Evolutionary conservation across 306 rosid species (phyloP).

Genomic region (Inga laurina): DNA sequence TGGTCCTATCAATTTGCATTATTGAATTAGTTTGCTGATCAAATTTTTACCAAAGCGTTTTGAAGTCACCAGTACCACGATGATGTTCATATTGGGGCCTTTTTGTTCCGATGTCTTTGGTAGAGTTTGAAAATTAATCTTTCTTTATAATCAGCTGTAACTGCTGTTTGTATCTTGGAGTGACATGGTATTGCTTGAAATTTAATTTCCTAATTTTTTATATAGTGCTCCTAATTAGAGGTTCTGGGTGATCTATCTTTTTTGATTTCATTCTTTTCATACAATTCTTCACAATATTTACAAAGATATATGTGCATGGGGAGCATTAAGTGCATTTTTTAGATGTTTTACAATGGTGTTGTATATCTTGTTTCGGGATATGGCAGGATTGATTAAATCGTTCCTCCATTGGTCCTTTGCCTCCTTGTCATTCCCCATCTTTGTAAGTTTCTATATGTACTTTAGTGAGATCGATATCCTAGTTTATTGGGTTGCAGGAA

Average conservation of each 20-base stretch:
- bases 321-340: not conserved
- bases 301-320: not conserved
- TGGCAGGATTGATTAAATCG: slow-evolving; percentile 98
- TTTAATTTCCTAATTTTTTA: slow-evolving; percentile 14
- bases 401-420: slow-evolving; percentile 93
- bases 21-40: slow-evolving; percentile 9
- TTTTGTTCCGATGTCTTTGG: slow-evolving; percentile 2
- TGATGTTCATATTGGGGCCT: not conserved
- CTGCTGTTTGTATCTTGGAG: slow-evolving; percentile 24
- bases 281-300: slow-evolving; percentile 14
- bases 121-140: slow-evolving; percentile 20
- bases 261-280: slow-evolving; percentile 11
- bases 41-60: not conserved
- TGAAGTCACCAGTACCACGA: not conserved
- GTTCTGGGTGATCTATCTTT: not conserved
- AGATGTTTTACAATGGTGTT: too few relatives aligned
- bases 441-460: slow-evolving; percentile 59
- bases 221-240: not conserved
- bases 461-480: slow-evolving; percentile 22
- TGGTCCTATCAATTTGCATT: not conserved
- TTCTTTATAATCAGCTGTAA: slow-evolving; percentile 5
- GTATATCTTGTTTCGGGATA: slow-evolving; percentile 69
- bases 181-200: not conserved
- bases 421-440: slow-evolving; percentile 88
- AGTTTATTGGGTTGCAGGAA: slow-evolving; percentile 10